These are phyloP conservation scores for Rhizopus microsporus DNA, from an alignment of 371 early-diverging fungal species.

Conservation along the genomic window DNA sequence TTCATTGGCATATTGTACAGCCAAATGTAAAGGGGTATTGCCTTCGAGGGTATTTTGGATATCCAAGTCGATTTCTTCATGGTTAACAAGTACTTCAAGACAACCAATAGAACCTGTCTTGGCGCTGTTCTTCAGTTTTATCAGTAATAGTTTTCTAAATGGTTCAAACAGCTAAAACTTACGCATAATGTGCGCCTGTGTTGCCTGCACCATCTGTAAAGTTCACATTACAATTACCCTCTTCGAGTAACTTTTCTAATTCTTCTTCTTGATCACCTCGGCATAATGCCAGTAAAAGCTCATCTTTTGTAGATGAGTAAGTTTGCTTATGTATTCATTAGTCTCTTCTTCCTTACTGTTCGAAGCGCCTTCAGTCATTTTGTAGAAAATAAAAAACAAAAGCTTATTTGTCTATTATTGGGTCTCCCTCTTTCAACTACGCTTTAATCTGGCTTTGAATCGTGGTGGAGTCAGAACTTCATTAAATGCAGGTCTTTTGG, in stretches of 20 bases:
- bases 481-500: no score
- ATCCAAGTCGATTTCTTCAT: slow-evolving; percentile 58
- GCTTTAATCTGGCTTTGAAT: no score
- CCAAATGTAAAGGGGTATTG: slow-evolving; percentile 69
- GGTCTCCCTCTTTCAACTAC: no score
- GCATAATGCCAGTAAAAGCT: slow-evolving; percentile 58
- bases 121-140: slow-evolving; percentile 38
- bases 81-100: slow-evolving; percentile 55
- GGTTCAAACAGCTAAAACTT: slow-evolving; percentile 23
- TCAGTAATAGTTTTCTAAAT: not conserved
- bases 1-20: slow-evolving; percentile 49
- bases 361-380: slow-evolving; percentile 5
- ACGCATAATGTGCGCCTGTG: slow-evolving; percentile 71
- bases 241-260: slow-evolving; percentile 38
- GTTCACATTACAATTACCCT: slow-evolving; percentile 49
- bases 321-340: not conserved
- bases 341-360: not conserved
- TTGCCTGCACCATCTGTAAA: slow-evolving; percentile 65
- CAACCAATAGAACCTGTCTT: slow-evolving; percentile 60
- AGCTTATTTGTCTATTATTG: no score
- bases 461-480: no score
- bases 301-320: slow-evolving; percentile 30
- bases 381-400: not conserved
- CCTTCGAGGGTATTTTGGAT: slow-evolving; percentile 56
- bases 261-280: slow-evolving; percentile 57